Conservation (phyloP, 139 green algal species). For the Micromonas pusilla region DNA sequence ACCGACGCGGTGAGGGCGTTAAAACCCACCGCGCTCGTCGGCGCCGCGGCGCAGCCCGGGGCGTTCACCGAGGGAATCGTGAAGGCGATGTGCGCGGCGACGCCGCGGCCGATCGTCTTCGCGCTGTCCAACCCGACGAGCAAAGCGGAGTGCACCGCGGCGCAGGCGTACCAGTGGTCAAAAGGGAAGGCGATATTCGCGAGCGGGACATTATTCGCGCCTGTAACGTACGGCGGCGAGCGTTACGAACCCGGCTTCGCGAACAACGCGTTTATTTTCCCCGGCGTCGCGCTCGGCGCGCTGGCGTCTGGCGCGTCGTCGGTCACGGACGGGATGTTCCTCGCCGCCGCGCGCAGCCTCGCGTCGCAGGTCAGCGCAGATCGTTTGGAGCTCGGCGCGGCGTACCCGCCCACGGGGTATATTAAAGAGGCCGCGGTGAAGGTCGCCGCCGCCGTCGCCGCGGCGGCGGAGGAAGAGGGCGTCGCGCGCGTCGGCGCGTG, state of each 20-base stretch:
- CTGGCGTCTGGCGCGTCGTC: constrained; percentile 34
- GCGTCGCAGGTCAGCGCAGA: background rate
- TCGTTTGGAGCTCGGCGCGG: background rate
- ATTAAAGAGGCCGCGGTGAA: background rate
- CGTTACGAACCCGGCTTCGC: constrained; percentile 42
- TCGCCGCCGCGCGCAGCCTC: constrained; percentile 50
- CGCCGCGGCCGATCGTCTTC: constrained; percentile 38
- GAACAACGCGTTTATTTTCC: constrained; percentile 77
- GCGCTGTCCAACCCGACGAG: constrained; percentile 41
- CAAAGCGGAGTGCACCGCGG: constrained; percentile 39
- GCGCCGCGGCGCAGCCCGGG: constrained; percentile 52
- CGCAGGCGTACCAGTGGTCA: constrained; percentile 41
- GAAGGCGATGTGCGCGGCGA: constrained; percentile 30
- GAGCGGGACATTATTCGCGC: constrained; percentile 50
- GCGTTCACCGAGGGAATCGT: constrained; percentile 47
- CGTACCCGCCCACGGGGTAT: background rate
- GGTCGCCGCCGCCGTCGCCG: constrained; percentile 14
- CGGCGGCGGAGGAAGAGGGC: background rate
- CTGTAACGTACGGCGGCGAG: constrained; percentile 40
- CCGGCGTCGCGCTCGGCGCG: constrained; percentile 48
- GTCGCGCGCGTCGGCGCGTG: background rate
- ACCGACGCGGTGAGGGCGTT: constrained; percentile 47
- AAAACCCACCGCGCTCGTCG: constrained; percentile 75
- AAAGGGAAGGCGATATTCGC: constrained; percentile 60
- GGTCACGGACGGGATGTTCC: constrained; percentile 54